phyloP scores from a whole-genome alignment of 441 rosid species.

The Theobroma grandiflorum region DNA sequence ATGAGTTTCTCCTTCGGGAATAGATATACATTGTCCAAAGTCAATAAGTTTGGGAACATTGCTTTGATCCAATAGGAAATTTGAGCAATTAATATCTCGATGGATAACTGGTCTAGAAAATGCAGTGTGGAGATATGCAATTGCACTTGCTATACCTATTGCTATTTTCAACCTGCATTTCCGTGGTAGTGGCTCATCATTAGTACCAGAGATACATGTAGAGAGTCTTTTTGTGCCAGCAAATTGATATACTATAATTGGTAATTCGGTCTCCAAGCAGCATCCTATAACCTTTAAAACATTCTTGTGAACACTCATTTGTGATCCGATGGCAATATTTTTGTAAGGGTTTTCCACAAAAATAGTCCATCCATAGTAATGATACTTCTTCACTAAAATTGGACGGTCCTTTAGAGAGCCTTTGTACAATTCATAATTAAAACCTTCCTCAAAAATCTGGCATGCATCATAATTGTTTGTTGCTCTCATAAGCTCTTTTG shows the following conservation, averaged over 20 bases:
- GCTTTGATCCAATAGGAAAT: not conserved
- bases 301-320: conserved; percentile 30
- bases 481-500: too few species aligned
- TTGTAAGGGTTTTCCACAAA: too few species aligned
- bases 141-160: conserved; percentile 32
- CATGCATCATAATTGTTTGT: too few species aligned
- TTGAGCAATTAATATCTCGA: not conserved
- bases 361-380: too few species aligned
- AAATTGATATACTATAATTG: conserved; percentile 29
- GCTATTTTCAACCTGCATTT: conserved; percentile 28
- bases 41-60: conserved; percentile 7
- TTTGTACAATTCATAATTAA: too few species aligned
- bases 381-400: conserved; percentile 20
- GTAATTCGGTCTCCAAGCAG: conserved; percentile 32
- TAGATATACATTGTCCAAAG: conserved; percentile 3
- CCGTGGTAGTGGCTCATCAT: not conserved
- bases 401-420: too few species aligned
- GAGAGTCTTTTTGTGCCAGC: not conserved
- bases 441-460: too few species aligned
- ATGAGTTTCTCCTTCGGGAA: conserved; percentile 8
- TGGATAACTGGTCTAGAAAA: conserved; percentile 15
- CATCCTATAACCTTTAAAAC: conserved; percentile 20
- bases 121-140: conserved; percentile 30
- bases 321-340: conserved; percentile 28
- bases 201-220: not conserved